Evolutionary conservation across 257 asterid genomes (phyloP).

Genomic region (Solanum corneliomulleri): DNA sequence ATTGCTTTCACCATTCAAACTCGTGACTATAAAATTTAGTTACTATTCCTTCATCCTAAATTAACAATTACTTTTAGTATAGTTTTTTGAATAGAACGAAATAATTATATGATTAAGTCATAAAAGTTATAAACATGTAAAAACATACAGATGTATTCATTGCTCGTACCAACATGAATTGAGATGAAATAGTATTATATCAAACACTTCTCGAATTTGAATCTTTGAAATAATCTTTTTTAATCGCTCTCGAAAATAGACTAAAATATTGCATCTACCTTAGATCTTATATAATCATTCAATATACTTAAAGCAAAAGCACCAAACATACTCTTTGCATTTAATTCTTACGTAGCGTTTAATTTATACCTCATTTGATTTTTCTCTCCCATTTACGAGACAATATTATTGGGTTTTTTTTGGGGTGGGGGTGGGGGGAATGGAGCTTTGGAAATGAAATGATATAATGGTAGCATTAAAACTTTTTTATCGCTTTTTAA

Average conservation of each 20-base stretch:
- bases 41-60: background rate
- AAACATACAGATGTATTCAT: background rate
- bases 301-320: background rate
- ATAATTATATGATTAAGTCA: background rate
- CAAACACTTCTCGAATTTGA: background rate
- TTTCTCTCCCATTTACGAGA: background rate
- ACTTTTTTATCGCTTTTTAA: background rate
- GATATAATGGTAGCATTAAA: background rate
- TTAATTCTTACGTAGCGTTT: background rate
- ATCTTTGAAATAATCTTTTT: background rate
- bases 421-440: too few species aligned
- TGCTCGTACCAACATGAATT: background rate
- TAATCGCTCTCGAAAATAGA: background rate
- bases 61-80: background rate
- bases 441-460: background rate
- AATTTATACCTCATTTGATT: background rate
- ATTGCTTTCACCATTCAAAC: rapidly evolving
- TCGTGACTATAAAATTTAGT: background rate
- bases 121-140: background rate
- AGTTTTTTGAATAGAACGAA: background rate
- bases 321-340: background rate
- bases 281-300: background rate
- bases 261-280: background rate
- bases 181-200: background rate
- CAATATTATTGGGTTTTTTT: background rate